phyloP scores from a whole-genome alignment of 257 asterid genomes.

The Penstemon davidsonii region DNA sequence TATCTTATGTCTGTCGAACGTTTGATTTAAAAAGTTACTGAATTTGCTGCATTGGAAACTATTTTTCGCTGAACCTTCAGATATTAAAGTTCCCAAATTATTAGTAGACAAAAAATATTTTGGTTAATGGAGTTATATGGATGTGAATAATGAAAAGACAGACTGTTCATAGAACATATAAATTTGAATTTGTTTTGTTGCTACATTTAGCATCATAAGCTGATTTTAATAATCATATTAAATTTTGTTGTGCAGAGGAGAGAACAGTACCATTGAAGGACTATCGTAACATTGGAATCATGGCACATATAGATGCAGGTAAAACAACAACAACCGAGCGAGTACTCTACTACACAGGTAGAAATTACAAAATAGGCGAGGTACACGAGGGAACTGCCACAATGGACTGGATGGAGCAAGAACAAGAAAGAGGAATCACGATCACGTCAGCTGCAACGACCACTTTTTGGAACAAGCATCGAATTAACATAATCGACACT shows the following conservation, averaged over 20 bases:
- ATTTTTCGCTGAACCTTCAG: too few species aligned
- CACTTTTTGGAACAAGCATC: slow-evolving; percentile 87
- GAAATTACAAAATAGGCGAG: slow-evolving; percentile 95
- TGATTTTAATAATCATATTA: too few species aligned
- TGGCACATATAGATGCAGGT: slow-evolving; percentile 99
- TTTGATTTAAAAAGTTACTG: too few species aligned
- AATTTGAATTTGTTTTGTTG: too few species aligned
- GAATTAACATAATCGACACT: slow-evolving; percentile 95
- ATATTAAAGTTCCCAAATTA: too few species aligned
- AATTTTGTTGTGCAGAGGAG: slow-evolving; percentile 49
- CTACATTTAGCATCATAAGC: too few species aligned
- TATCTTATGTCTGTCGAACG: too few species aligned
- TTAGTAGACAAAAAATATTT: too few species aligned
- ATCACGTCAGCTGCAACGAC: slow-evolving; percentile 98
- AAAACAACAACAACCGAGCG: slow-evolving; percentile 94
- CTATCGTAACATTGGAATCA: slow-evolving; percentile 93
- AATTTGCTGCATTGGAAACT: too few species aligned
- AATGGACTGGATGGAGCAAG: slow-evolving; percentile 99
- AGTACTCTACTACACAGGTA: slow-evolving; percentile 81
- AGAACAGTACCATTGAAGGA: slow-evolving; percentile 72
- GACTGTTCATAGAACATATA: too few species aligned
- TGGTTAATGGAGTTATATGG: too few species aligned
- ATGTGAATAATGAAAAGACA: too few species aligned
- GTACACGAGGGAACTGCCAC: slow-evolving; percentile 99
- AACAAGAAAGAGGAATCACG: slow-evolving; percentile 94